Evolutionary conservation across 305 asterid species (phyloP).

Genomic region (Withania somnifera): DNA sequence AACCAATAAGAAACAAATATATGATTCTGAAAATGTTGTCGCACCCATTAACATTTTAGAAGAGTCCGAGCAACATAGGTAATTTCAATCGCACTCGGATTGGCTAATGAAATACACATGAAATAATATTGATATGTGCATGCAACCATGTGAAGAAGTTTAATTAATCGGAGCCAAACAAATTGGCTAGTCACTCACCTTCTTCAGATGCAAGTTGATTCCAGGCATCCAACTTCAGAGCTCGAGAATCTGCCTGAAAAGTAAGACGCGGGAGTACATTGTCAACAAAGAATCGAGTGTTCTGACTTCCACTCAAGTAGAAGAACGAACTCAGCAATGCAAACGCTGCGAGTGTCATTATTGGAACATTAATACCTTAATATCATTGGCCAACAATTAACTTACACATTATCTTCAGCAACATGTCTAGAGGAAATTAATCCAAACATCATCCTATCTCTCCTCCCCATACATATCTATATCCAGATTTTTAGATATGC

Average conservation of each 20-base stretch:
- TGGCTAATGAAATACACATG: neutral
- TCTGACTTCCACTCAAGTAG: neutral
- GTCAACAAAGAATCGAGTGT: neutral
- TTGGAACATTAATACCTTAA: neutral
- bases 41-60: neutral
- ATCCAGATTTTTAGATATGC: neutral
- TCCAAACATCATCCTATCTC: neutral
- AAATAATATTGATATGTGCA: neutral
- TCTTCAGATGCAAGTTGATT: constrained; percentile 81
- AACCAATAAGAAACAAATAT: neutral
- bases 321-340: neutral
- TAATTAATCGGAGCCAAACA: neutral
- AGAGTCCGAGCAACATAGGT: neutral
- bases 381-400: neutral
- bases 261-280: neutral
- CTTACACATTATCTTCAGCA: neutral
- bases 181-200: constrained; percentile 31
- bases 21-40: neutral
- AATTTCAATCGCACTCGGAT: neutral
- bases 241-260: constrained; percentile 64
- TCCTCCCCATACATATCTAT: neutral
- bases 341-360: neutral
- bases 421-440: neutral
- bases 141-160: neutral
- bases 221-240: constrained; percentile 76